Base-by-base conservation (phyloP, 2,329 filamentous ascomycete genomes). In the Remersonia thermophila region DNA sequence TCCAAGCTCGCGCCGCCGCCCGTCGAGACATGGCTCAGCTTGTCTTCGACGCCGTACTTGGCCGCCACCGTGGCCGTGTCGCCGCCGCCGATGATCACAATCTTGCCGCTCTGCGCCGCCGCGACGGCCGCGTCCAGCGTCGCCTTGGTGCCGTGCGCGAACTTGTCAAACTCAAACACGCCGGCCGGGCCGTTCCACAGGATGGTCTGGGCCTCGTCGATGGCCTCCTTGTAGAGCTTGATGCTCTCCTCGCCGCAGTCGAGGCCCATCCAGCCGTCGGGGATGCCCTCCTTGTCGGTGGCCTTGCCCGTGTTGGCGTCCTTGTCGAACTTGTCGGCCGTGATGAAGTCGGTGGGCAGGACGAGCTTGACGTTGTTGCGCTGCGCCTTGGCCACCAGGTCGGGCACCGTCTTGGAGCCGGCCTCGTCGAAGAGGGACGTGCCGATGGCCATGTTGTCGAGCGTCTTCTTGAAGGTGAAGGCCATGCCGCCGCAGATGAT, bases 381-480 rank as follows among this genome's bases (percentile, higher is more conserved):
- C 80, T 94, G 86, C 52, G 93, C 91, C 78, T 96, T 98, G 65
- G 89, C 80, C 45, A 94, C 73, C 47, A 98, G 75, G 52, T 83
- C 69, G 44, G 71, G 77, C 41, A 96, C 89, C 29, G 83, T 95
- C 77, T 95, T 85, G 70, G 81, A 74, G 51, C 91, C 91, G 35
- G 80, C 80, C 69, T 95, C 84, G 54, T 98, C 91, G 59, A 93
- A 98, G 53, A 98, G 73, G 35, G 71, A 91, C 68, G 78, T 78
- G 43, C 91, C 91, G 49, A 98, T 98, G 62, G 79, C 73, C 55
- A 96, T 79, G 58, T 74, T 71, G 65, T 95, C 76, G 39, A 96
- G 74, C n/a, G 85, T 89, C 77, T 98, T 98, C 76, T 96, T 96
- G 77, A 98, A 98, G 53, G 91, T 98, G 70, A 96, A 98, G 45